Conservation (phyloP, 2,329 filamentous ascomycete genomes). For the Tolypocladium tundrense region DNA sequence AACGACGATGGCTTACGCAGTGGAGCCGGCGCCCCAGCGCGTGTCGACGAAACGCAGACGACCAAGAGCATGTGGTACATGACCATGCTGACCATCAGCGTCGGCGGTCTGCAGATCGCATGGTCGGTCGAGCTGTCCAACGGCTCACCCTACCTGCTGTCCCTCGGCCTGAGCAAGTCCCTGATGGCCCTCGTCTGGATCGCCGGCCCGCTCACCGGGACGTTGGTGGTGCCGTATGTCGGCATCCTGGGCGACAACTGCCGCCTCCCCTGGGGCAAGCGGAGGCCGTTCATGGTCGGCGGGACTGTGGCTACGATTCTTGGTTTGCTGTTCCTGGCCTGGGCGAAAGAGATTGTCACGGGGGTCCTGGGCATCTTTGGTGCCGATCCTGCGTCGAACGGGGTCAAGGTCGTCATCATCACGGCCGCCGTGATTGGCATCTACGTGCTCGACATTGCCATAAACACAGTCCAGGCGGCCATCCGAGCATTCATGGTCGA, state of each 20-base stretch:
- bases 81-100: slow-evolving; percentile 73
- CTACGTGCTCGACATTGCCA: slow-evolving; percentile 85
- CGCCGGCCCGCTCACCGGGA: slow-evolving; percentile 67
- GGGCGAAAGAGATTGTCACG: slow-evolving; percentile 62
- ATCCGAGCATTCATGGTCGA: slow-evolving; percentile 91
- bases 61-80: slow-evolving; percentile 81
- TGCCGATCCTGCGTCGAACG: slow-evolving; percentile 52
- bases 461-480: slow-evolving; percentile 93
- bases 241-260: slow-evolving; percentile 75
- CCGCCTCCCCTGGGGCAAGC: slow-evolving; percentile 62
- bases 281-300: slow-evolving; percentile 71
- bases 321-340: slow-evolving; percentile 60
- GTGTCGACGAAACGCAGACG: slow-evolving; percentile 33
- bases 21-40: not conserved
- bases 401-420: slow-evolving; percentile 58
- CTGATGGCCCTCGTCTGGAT: slow-evolving; percentile 80
- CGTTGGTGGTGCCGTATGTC: slow-evolving; percentile 72
- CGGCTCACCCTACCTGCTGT: slow-evolving; percentile 75
- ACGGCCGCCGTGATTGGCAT: slow-evolving; percentile 75
- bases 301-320: slow-evolving; percentile 58
- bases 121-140: slow-evolving; percentile 95
- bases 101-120: slow-evolving; percentile 83
- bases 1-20: not conserved
- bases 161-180: slow-evolving; percentile 72
- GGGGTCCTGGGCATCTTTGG: slow-evolving; percentile 62